A percentile compares a stretch with the other conserved stretches of the same genome.
phyloP scores from a whole-genome alignment of 2,329 filamentous ascomycete genomes.

The Botrytis galanthina region DNA sequence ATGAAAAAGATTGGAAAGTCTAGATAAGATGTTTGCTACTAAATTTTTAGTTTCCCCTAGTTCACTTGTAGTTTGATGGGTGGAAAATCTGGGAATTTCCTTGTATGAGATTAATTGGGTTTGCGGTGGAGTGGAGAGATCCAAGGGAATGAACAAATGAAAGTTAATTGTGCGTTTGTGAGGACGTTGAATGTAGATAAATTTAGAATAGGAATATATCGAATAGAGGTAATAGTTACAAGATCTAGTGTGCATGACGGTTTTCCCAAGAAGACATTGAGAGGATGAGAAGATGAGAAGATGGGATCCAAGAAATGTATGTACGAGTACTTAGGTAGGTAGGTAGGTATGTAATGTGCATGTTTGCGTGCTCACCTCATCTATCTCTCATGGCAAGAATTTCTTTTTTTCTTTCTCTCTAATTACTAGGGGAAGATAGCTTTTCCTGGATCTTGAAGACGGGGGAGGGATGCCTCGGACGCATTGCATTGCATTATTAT shows the following conservation, averaged over 20 bases:
- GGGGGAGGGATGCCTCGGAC: neutral
- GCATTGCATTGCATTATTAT: neutral
- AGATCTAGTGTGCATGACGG: neutral
- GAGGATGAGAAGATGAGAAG: neutral
- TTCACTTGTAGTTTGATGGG: neutral
- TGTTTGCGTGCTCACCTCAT: neutral
- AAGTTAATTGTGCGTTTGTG: neutral
- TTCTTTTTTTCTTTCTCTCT: neutral
- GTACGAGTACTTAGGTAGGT: too few relatives aligned
- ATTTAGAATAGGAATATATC: neutral
- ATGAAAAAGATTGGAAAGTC: constrained; percentile 1
- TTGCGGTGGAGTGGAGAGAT: neutral
- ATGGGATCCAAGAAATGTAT: neutral
- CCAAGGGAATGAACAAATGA: neutral
- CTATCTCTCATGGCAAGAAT: neutral
- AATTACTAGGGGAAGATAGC: neutral
- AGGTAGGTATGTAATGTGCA: neutral
- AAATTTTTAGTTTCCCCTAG: constrained; percentile 4
- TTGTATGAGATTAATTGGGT: neutral
- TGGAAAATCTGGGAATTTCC: neutral
- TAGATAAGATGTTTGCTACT: constrained; percentile 13
- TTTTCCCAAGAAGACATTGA: neutral
- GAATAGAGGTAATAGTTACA: too few relatives aligned
- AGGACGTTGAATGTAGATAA: neutral
- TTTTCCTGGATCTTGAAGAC: neutral